phyloP scores from a whole-genome alignment of 2,329 filamentous ascomycete genomes.

The Alternaria gaisen region DNA sequence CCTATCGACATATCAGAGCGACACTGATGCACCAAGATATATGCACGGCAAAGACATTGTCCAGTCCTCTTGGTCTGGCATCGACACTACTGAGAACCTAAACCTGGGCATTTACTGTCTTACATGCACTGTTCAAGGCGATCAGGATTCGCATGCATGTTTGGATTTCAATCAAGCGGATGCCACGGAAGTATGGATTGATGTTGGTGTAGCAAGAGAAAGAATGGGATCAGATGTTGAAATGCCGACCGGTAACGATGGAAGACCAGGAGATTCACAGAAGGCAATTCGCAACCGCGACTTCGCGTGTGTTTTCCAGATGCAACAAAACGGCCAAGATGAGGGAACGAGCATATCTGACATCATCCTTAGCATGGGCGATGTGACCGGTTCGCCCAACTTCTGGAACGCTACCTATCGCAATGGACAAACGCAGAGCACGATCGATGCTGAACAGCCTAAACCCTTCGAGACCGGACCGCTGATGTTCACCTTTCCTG shows the following conservation, averaged over 20 bases:
- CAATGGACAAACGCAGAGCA: not conserved
- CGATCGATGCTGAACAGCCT: not conserved
- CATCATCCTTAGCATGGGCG: not conserved
- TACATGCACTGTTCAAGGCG: not conserved
- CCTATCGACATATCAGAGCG: not conserved
- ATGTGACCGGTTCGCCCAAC: not conserved
- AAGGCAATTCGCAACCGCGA: not conserved
- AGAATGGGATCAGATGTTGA: not conserved
- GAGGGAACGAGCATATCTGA: not conserved
- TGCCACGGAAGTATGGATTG: not conserved
- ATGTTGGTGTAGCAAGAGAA: not conserved
- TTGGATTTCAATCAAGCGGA: not conserved
- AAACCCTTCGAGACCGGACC: not conserved
- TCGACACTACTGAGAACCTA: not conserved
- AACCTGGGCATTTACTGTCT: not conserved
- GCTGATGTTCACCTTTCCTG: not conserved
- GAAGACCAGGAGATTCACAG: not conserved
- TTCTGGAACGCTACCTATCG: not conserved
- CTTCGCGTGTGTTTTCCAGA: not conserved
- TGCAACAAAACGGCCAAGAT: not conserved
- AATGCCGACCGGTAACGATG: not conserved
- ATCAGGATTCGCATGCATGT: not conserved
- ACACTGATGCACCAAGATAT: not conserved
- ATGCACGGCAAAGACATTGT: not conserved
- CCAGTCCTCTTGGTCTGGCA: not conserved